Conservation (phyloP, 1,284 basidiomycete species). For the Apiotrichum veenhuisii region DNA sequence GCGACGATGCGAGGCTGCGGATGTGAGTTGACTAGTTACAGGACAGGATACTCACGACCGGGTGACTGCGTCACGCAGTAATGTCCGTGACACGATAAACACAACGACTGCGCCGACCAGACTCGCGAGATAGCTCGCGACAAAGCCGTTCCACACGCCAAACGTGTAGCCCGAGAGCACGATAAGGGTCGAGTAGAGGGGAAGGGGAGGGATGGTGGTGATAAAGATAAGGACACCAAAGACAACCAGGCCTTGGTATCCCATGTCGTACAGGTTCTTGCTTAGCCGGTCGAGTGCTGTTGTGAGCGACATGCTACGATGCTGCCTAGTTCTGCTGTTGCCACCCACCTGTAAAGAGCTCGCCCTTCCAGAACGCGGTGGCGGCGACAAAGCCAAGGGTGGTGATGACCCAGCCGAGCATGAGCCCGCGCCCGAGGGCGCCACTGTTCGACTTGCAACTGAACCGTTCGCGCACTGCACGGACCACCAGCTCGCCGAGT, state of each 20-base stretch:
- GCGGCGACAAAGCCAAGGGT: conserved; percentile 40
- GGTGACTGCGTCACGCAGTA: conserved; percentile 38
- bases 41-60: conserved; percentile 30
- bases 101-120: conserved; percentile 52
- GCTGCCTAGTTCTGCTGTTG: neutral
- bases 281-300: conserved; percentile 44
- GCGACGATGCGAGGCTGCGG: conserved; percentile 35
- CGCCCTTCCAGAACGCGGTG: conserved; percentile 41
- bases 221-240: conserved; percentile 48
- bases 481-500: conserved; percentile 1
- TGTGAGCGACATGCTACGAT: neutral
- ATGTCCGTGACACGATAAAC: conserved; percentile 48
- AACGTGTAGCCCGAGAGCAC: conserved; percentile 54
- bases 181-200: conserved; percentile 55
- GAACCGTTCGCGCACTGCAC: conserved; percentile 11
- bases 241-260: conserved; percentile 42
- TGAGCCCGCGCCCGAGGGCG: conserved; percentile 34
- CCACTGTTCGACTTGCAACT: conserved; percentile 17
- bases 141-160: conserved; percentile 53
- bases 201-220: conserved; percentile 52
- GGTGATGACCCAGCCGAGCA: conserved; percentile 44
- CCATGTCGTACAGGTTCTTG: conserved; percentile 37
- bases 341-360: conserved; percentile 43
- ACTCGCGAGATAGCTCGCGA: conserved; percentile 53
- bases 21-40: neutral